Base-by-base conservation (phyloP, 1,284 basidiomycete species). In the Tausonia pullulans region DNA sequence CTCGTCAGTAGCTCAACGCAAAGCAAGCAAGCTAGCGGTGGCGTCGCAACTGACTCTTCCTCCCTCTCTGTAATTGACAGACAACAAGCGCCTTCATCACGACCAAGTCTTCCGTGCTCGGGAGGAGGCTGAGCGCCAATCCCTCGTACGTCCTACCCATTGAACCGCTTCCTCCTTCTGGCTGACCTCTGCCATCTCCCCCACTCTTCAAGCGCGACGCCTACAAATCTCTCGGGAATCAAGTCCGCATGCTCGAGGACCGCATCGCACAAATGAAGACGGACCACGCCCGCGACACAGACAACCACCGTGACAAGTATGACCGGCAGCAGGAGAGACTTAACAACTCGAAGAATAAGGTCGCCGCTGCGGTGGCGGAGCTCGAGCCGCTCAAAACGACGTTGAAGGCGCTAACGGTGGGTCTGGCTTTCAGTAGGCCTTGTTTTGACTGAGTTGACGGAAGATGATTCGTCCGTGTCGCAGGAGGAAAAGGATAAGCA, bases 21-120 rank as follows among this genome's bases (percentile, higher is more conserved):
- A 27, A 27, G 27, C 27, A 27, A 27, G 27, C 27, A 27, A 27
- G 27, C 27, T 27, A 27, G 27, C 27, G 27, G 27, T 27, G 27
- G 27, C 27, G 27, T 27, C 27, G 27, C 27, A 27, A 27, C 27
- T 27, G 27, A 27, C 41, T n/a, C 5, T 5, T 14, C 2, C 0
- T 48, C 59, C 43, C 5, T 43, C 11, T 51, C 54, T 13, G 16
- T 44, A 8, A 16, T 49, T 11, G 16, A 39, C 48, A 63, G 62
- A 63, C n/a, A 63, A 63, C 56, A 46, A 63, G 27, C 62, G 57
- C 5, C 56, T 63, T 6, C 62, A 63, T 44, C 11, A 43, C 8
- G 62, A 63, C 41, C 44, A 50, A 10, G 54, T 49, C 13, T 39
- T 56, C 13, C n/a, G 53, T 58, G 62, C 62, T 11, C 55, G 53